Percentiles rank a stretch among this genome's conserved stretches.
Evolutionary conservation across 2,329 filamentous ascomycete genomes (phyloP).

Genomic region (Ophiosphaerella herpotricha): DNA sequence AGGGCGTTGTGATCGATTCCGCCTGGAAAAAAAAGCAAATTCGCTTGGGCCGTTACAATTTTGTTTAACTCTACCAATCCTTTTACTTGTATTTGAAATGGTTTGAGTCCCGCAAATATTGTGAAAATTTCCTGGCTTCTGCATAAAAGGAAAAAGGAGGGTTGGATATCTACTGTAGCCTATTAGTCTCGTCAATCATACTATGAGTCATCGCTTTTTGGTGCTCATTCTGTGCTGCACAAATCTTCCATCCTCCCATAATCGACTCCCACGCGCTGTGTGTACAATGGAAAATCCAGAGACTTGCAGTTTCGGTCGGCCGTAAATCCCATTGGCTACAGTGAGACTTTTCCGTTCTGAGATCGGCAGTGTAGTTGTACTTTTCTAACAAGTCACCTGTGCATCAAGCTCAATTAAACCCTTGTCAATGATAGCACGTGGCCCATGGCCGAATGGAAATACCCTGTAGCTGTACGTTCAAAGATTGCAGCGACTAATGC

Average conservation of each 20-base stretch:
- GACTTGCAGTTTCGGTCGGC: too few species aligned
- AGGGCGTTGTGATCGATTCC: constrained; percentile 17
- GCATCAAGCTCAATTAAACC: not conserved
- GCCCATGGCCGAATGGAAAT: not conserved
- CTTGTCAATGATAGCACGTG: not conserved
- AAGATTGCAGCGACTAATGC: constrained; percentile 1
- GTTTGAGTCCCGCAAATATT: not conserved
- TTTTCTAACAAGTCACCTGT: not conserved
- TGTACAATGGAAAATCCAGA: too few species aligned
- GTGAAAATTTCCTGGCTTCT: constrained; percentile 1
- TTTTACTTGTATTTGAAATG: too few species aligned
- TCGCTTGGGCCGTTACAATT: not conserved
- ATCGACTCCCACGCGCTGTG: not conserved
- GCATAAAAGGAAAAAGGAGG: constrained; percentile 14
- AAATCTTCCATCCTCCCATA: not conserved
- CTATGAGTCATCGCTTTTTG: not conserved
- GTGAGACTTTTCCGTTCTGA: too few species aligned
- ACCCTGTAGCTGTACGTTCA: not conserved
- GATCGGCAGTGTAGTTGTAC: too few species aligned
- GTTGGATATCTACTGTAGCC: constrained; percentile 7
- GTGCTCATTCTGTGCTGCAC: not conserved
- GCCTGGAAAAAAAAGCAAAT: constrained; percentile 25
- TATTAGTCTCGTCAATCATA: not conserved
- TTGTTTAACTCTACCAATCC: constrained; percentile 2
- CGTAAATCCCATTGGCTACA: too few species aligned